phyloP scores from a whole-genome alignment of 805 yeast genomes.

The Pichia ethanolica region DNA sequence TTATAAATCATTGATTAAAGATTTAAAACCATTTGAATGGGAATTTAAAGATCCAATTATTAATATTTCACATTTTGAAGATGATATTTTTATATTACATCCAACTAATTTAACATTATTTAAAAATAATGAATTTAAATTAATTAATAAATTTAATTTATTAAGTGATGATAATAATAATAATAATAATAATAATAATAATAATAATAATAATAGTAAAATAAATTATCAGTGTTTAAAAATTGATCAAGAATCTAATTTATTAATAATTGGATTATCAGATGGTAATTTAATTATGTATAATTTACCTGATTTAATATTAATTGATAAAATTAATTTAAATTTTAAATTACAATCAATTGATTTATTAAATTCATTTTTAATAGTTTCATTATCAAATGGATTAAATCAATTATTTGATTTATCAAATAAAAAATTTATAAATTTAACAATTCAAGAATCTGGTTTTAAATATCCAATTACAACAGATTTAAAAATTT shows the following conservation, averaged over 20 bases:
- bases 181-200: neutral
- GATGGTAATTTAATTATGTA: neutral
- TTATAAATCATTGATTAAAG: neutral
- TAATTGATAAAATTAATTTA: neutral
- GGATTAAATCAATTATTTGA: constrained; percentile 52
- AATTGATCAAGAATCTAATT: neutral
- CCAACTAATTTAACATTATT: neutral
- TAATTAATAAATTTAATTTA: neutral
- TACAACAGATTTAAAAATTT: constrained; percentile 46
- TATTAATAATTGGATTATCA: neutral
- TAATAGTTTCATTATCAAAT: constrained; percentile 43
- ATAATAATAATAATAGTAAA: neutral
- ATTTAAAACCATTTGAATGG: too few relatives aligned
- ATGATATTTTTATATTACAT: neutral
- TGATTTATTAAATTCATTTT: constrained; percentile 39
- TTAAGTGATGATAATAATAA: neutral
- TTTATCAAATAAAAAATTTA: constrained; percentile 28
- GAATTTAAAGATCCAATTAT: neutral
- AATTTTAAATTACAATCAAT: constrained; percentile 48
- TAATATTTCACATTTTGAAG: neutral
- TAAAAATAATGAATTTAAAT: neutral
- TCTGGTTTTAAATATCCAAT: constrained; percentile 58
- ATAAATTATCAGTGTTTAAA: neutral
- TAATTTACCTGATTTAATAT: constrained; percentile 15
- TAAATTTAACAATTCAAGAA: constrained; percentile 46